Base-by-base conservation (phyloP, 139 green algal species). In the Zygnema cylindricum region DNA sequence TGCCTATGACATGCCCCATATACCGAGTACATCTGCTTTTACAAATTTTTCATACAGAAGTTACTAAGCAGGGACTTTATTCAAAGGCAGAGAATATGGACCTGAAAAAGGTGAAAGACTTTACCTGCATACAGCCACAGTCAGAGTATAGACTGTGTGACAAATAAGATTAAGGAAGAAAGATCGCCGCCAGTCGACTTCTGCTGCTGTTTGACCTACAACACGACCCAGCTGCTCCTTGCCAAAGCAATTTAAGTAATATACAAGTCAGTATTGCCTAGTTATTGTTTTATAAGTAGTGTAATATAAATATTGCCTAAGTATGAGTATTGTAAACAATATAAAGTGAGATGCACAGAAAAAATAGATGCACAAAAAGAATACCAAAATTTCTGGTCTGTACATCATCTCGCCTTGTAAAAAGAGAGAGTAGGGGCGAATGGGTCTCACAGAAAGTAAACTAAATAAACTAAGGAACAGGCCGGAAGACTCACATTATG, bases 111-210 rank as follows among this genome's bases (percentile, higher is more conserved):
- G n/a, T n/a, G n/a, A n/a, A n/a, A n/a, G n/a, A n/a, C n/a, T 33
- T 22, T 23, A 91, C 86, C 86, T 91, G 86, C 84, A 87, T 11
- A 90, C 55, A 21, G 87, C 87, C 3, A 90, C 54, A 35, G 87
- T 90, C 43, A 92, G 73, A 0, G 0, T 69, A 71, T 81, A 90
- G 39, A 41, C 39, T 1, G 88, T 81, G 30, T 90, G 88, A 0
- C 40, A 82, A 40, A 92, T 92, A 30, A 86, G 88, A 71, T 92
- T 92, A 49, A 92, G 84, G 82, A 90, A 90, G 82, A 87, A 86
- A 25, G 88, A 86, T 22, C 32, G 87, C 82, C 81, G 36, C 87
- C 87, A 91, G 81, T 91, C 87, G 1, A 91, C 82, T 2, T 54
- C 41, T 77, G 38, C 25, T 3, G 55, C 55, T 1, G 38, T 69